Conservation (phyloP, 345 rosid species). For the Streptanthus diversifolius region DNA sequence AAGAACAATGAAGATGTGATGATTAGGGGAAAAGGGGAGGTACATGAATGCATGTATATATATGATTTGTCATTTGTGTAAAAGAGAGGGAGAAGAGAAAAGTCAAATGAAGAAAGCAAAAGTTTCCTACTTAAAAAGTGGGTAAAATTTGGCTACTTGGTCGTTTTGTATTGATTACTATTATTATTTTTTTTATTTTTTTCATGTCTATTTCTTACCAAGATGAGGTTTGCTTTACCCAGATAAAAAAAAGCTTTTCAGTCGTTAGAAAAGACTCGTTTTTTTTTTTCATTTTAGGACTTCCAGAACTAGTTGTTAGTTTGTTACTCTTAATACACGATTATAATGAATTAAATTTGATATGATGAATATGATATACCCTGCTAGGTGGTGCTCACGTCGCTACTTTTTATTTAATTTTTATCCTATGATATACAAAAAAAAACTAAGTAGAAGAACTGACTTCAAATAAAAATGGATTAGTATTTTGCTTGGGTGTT, state of each 20-base stretch:
- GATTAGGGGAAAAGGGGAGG: slow-evolving; percentile 24
- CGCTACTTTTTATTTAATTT: neutral
- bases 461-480: neutral
- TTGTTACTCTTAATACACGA: neutral
- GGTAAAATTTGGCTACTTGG: slow-evolving; percentile 36
- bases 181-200: neutral
- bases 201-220: slow-evolving; percentile 23
- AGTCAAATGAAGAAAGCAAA: slow-evolving; percentile 31
- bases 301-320: neutral
- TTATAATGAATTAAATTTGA: neutral
- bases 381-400: neutral
- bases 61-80: slow-evolving; percentile 24
- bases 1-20: slow-evolving; percentile 28
- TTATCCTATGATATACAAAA: neutral
- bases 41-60: slow-evolving; percentile 19
- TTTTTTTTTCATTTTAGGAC: neutral
- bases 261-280: slow-evolving; percentile 10
- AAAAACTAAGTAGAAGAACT: neutral
- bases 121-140: slow-evolving; percentile 23
- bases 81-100: slow-evolving; percentile 15
- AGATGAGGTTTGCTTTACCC: slow-evolving; percentile 19
- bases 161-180: slow-evolving; percentile 4
- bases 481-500: neutral
- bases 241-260: slow-evolving; percentile 5
- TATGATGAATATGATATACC: neutral